Base-by-base conservation (phyloP, 2,329 filamentous ascomycete species). In the Didymella keratinophila region DNA sequence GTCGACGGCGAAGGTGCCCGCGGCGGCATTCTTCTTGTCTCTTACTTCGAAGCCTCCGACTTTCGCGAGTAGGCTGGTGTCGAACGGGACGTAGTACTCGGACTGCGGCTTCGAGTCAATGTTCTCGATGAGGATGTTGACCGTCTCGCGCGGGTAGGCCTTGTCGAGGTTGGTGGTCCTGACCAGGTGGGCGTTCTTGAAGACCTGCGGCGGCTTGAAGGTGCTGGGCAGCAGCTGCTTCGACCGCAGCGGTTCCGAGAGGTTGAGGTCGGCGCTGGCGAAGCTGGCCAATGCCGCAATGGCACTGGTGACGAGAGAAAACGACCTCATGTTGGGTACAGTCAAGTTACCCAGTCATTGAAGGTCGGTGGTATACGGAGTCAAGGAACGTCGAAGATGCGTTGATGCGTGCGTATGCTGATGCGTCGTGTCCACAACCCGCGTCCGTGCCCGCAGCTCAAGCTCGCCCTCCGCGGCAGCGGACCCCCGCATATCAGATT, bases 91-190 rank as follows among this genome's bases (percentile, higher is more conserved):
- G 78, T 89, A 98, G 84, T 99, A 99, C 78, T 96, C 90, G 76
- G 87, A 86, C 75, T 98, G 93, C 18, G 93, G 85, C 66, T 89
- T 82, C 61, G 85, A 84, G 72, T 89, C 91, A 66, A 91, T 83
- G 77, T 99, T 99, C 82, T 97, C 90, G 63, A 99, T 87, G 50
- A 96, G 84, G n/a, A 97, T 89, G 79, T 98, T 97, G 83, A 97
- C 87, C 14, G 89, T 90, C 79, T 98, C 94, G 74, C 93, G 89
- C 54, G 89, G 88, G 72, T 95, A 98, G 67, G 88, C 91, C 83
- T 97, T 98, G 79, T 98, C 94, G 58, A 97, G 80, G 67, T 96
- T 97, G 73, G 96, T 89, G 64, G 90, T 89, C 71, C 95, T 91
- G 50, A 98, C 90, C 28, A 98, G 80, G 77, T 99, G 98, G 78